Percentiles rank a stretch among this genome's conserved stretches.
phyloP scores from a whole-genome alignment of 495 filamentous ascomycete species.

The Penicillium steckii region DNA sequence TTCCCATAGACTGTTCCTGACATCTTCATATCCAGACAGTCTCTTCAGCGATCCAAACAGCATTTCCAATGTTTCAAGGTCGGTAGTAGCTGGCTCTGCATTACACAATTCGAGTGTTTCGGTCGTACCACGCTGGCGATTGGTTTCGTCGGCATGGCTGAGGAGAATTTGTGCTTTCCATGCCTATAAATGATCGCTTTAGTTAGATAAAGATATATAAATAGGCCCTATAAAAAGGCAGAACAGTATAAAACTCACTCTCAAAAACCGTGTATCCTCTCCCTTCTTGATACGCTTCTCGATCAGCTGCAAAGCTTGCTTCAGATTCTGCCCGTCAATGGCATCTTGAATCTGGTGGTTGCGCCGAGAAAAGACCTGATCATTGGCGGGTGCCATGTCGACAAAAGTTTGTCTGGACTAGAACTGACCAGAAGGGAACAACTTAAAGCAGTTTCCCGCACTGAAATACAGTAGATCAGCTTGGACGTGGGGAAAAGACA shows the following conservation, averaged over 20 bases:
- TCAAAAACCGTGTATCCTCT: slow-evolving; percentile 48
- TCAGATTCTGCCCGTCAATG: slow-evolving; percentile 54
- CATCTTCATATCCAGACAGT: slow-evolving; percentile 31
- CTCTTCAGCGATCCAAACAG: slow-evolving; percentile 37
- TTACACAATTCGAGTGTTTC: slow-evolving; percentile 48
- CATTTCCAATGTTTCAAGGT: slow-evolving; percentile 51
- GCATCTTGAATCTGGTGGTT: slow-evolving; percentile 59
- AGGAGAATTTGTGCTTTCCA: slow-evolving; percentile 54
- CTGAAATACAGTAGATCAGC: slow-evolving; percentile 28
- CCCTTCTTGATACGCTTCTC: slow-evolving; percentile 62
- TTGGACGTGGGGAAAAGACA: not conserved
- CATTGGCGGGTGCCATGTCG: slow-evolving; percentile 37
- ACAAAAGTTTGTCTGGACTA: not conserved
- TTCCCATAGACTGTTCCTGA: slow-evolving; percentile 51
- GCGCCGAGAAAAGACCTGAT: slow-evolving; percentile 50
- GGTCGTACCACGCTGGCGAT: slow-evolving; percentile 41
- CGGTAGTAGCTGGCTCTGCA: slow-evolving; percentile 46
- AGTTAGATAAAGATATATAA: not conserved
- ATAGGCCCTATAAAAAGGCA: not conserved
- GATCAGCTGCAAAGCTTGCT: slow-evolving; percentile 58
- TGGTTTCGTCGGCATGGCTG: slow-evolving; percentile 42
- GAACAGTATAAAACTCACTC: slow-evolving; percentile 17
- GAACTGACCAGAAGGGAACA: not conserved
- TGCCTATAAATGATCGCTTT: slow-evolving; percentile 31
- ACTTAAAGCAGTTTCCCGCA: slow-evolving; percentile 21